phyloP scores from a whole-genome alignment of 352 stramenopile species.

The Phytopythium vexans region DNA sequence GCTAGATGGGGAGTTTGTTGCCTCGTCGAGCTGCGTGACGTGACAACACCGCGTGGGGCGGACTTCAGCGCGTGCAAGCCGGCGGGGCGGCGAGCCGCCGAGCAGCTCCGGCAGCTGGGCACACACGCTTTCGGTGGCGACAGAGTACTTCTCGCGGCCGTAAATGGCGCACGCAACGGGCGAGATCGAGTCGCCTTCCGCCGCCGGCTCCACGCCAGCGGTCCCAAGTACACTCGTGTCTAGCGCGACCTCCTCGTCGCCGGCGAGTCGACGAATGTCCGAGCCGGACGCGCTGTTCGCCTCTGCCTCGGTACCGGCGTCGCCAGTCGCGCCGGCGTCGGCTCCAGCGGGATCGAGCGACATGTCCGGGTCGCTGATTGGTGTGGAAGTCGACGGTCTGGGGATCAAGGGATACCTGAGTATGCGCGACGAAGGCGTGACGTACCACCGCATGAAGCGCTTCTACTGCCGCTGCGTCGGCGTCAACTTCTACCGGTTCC shows the following conservation, averaged over 20 bases:
- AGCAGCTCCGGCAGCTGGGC: no score
- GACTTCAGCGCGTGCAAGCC: no score
- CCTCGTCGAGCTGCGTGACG: no score
- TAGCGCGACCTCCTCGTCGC: conserved; percentile 2
- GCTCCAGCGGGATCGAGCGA: background rate
- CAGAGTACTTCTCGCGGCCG: no score
- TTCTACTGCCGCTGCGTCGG: conserved; percentile 82
- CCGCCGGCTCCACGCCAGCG: conserved; percentile 9
- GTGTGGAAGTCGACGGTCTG: conserved; percentile 60
- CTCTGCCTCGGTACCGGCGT: conserved; percentile 2
- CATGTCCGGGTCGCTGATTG: conserved; percentile 2
- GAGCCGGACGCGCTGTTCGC: conserved; percentile 9
- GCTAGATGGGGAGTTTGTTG: no score
- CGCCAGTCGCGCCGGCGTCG: conserved; percentile 1
- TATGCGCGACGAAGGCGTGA: conserved; percentile 82
- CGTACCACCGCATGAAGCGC: conserved; percentile 84
- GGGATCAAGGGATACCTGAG: conserved; percentile 71
- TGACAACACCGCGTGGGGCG: no score
- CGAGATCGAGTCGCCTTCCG: conserved; percentile 12
- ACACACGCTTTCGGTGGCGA: no score
- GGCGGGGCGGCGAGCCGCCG: no score
- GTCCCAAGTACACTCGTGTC: conserved; percentile 7
- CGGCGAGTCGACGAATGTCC: conserved; percentile 18
- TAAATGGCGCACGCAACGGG: background rate
- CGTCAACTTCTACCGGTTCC: conserved; percentile 76